phyloP scores from a whole-genome alignment of 129 eudicot genomes.

The Artemisia argyi region DNA sequence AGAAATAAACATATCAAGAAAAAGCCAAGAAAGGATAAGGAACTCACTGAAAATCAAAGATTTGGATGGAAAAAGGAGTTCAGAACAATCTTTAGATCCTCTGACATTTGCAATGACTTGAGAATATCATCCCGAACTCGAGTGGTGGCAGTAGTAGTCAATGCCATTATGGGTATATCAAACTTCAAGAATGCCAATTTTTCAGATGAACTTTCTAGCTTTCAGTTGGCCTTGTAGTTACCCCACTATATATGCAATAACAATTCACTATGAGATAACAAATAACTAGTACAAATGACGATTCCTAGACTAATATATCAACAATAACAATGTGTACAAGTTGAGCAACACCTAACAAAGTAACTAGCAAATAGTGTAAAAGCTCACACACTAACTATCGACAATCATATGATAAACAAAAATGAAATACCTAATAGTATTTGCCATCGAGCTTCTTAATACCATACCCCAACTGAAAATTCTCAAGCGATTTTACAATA shows the following conservation, averaged over 20 bases:
- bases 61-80: constrained; percentile 92
- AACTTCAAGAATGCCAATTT: constrained; percentile 52
- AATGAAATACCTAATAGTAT: constrained; percentile 57
- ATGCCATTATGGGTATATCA: constrained; percentile 91
- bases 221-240: no score
- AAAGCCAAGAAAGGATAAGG: constrained; percentile 10
- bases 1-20: constrained; percentile 28
- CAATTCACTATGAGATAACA: no score
- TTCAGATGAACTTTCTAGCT: no score
- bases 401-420: background rate
- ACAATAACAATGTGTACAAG: no score
- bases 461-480: constrained; percentile 81
- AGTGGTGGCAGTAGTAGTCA: constrained; percentile 89
- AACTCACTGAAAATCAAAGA: constrained; percentile 74
- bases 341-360: no score
- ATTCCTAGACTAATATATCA: no score
- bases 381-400: background rate
- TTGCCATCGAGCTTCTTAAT: constrained; percentile 90
- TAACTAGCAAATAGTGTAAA: background rate
- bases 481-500: constrained; percentile 59
- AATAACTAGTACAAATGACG: no score
- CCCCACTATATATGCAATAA: no score
- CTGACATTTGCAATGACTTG: constrained; percentile 64
- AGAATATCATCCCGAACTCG: constrained; percentile 81
- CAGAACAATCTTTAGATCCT: constrained; percentile 60